A percentile compares a stretch with the other conserved stretches of the same genome.
Evolutionary conservation across 768 basidiomycete genomes (phyloP).

Genomic region (Lactarius evosmus): DNA sequence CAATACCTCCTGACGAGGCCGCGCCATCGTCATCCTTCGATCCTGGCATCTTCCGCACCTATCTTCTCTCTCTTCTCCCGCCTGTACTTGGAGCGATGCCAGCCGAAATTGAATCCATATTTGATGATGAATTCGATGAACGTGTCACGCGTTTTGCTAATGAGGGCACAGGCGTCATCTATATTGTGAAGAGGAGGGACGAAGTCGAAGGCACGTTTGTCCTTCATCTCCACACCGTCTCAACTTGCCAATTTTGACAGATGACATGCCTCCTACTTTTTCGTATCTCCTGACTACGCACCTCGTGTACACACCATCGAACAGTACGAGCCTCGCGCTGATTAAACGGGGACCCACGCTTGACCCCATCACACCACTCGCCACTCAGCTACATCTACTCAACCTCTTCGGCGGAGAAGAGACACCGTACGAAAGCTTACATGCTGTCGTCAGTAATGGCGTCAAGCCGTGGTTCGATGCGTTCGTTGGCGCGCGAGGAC

Average conservation of each 20-base stretch:
- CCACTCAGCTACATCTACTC: constrained; percentile 84
- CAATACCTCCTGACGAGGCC: constrained; percentile 33
- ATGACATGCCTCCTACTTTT: constrained; percentile 62
- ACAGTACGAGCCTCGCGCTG: constrained; percentile 84
- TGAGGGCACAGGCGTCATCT: constrained; percentile 74
- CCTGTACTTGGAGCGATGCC: constrained; percentile 73
- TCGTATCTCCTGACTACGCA: constrained; percentile 67
- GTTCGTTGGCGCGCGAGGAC: constrained; percentile 81
- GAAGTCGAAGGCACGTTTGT: constrained; percentile 61
- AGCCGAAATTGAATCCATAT: constrained; percentile 61
- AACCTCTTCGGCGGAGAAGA: constrained; percentile 88
- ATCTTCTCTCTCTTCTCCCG: constrained; percentile 70
- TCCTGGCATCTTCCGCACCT: constrained; percentile 62
- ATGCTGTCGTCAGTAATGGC: constrained; percentile 90
- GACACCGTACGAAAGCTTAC: constrained; percentile 92
- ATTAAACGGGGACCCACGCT: constrained; percentile 89
- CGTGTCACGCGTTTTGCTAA: constrained; percentile 70
- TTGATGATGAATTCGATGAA: constrained; percentile 73
- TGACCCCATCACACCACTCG: constrained; percentile 75
- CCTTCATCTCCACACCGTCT: not conserved
- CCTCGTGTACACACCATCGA: constrained; percentile 74
- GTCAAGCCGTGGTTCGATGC: constrained; percentile 99
- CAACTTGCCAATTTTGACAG: constrained; percentile 38
- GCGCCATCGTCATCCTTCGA: constrained; percentile 56
- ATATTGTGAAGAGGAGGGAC: constrained; percentile 76